Evolutionary conservation across 164 flowering plant genomes (phyloP).

Genomic region (Vitis riparia): DNA sequence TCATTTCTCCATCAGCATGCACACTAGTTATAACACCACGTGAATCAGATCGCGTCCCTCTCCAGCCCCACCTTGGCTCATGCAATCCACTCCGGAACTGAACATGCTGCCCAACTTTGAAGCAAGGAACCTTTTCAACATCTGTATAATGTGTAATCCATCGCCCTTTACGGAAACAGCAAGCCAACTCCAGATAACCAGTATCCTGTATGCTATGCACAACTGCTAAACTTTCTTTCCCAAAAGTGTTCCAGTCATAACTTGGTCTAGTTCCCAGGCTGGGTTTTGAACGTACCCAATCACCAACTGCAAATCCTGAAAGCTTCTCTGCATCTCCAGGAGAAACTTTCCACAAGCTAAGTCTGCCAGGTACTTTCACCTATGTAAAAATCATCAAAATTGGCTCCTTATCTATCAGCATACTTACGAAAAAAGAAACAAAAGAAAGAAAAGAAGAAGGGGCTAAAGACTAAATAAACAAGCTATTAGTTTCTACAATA

Average conservation of each 20-base stretch:
- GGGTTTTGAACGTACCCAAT: constrained; percentile 94
- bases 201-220: constrained; percentile 88
- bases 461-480: too few species aligned
- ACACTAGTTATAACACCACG: constrained; percentile 75
- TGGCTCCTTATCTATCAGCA: background rate
- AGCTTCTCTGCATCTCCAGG: constrained; percentile 96
- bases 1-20: constrained; percentile 89
- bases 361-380: constrained; percentile 81
- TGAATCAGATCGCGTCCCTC: constrained; percentile 66
- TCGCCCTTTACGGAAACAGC: constrained; percentile 85
- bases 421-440: background rate
- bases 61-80: constrained; percentile 99
- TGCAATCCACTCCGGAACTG: constrained; percentile 64
- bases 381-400: constrained; percentile 20
- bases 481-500: background rate
- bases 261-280: constrained; percentile 79
- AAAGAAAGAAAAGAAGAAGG: background rate
- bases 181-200: constrained; percentile 81
- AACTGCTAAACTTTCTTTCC: constrained; percentile 82
- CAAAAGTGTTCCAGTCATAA: constrained; percentile 87
- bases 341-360: constrained; percentile 85
- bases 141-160: constrained; percentile 70
- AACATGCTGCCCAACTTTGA: constrained; percentile 83
- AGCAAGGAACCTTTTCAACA: constrained; percentile 75
- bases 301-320: constrained; percentile 95